Base-by-base conservation (phyloP, 192 early-diverging fungal genomes). In the Backusella mclennaniae region DNA sequence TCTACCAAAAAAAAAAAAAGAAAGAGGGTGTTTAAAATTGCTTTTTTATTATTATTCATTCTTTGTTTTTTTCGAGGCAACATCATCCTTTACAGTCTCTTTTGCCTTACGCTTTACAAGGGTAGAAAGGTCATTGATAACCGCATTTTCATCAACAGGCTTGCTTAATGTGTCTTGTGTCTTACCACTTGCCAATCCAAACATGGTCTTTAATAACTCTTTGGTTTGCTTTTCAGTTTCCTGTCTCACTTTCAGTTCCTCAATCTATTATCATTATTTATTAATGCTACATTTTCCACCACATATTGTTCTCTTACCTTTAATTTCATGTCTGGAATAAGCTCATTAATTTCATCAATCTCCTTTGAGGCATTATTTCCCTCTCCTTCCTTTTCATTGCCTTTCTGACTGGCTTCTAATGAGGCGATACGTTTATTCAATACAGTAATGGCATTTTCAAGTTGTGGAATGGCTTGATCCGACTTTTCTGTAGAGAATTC, bases 271-370 rank as follows among this genome's bases (percentile, higher is more conserved):
- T 67, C 33, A 33, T 33, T 33, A 33, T 33, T 33, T 35, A 21
- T 11, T 11, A 39, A 6, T 39, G 38, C 38, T 11, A 11, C 38
- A 39, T 39, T 12, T 39, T 12, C 38, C 38, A 39, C 0, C 3
- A 9, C 38, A 39, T 11, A 39, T 11, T 5, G 67, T 73, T 33
- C 53, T 19, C 49, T 76, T 68, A 91, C 87, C 87, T 93, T 93
- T 8, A 83, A 80, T 19, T 89, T 82, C 86, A 93, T 89, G 46
- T 93, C 92, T 7, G 85, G 80, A 71, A 92, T 75, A 31, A 92
- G 74, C 23, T 84, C 89, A 17, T 90, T 80, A 63, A 93, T 79
- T 39, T 93, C 92, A 3, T 80, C 49, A 31, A 91, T 81, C 75
- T 92, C 91, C 59, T 85, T 86, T 14, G 83, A 74, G 69, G 49